A percentile compares a stretch with the other conserved stretches of the same genome.
Conservation (phyloP, 129 eudicot genomes). For the Deinandra increscens region DNA sequence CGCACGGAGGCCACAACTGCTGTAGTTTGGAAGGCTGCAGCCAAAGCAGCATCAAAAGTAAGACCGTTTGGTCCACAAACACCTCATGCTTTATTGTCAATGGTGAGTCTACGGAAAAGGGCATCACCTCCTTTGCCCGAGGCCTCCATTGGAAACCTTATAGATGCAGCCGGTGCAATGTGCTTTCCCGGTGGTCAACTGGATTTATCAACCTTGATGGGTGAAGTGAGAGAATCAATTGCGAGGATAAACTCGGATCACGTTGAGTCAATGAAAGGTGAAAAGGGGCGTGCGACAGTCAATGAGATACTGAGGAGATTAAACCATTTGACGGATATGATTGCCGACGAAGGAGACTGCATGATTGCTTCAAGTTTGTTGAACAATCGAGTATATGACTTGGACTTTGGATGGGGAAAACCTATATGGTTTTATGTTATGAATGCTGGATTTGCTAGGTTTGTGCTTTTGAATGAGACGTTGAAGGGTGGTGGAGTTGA, state of each 20-base stretch:
- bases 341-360: not conserved
- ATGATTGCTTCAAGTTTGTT: not conserved
- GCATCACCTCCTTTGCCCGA: constrained; percentile 11
- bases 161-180: not conserved
- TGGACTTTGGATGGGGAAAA: constrained; percentile 35
- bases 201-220: constrained; percentile 11
- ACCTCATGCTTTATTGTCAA: constrained; percentile 2
- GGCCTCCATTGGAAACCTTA: constrained; percentile 9
- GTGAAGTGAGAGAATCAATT: not conserved
- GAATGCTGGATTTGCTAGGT: not conserved
- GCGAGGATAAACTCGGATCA: not conserved
- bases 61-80: not conserved
- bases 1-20: constrained; percentile 8
- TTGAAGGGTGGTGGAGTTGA: constrained; percentile 21
- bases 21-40: constrained; percentile 19
- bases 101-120: constrained; percentile 1
- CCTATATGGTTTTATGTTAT: constrained; percentile 27
- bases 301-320: not conserved
- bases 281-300: constrained; percentile 1
- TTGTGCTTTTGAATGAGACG: constrained; percentile 7
- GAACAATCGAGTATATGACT: not conserved
- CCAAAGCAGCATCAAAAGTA: constrained; percentile 12
- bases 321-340: not conserved
- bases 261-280: constrained; percentile 13
- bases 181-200: constrained; percentile 10